Conservation (phyloP, 768 basidiomycete species). For the Rhodosporidiobolus sp. region DNA sequence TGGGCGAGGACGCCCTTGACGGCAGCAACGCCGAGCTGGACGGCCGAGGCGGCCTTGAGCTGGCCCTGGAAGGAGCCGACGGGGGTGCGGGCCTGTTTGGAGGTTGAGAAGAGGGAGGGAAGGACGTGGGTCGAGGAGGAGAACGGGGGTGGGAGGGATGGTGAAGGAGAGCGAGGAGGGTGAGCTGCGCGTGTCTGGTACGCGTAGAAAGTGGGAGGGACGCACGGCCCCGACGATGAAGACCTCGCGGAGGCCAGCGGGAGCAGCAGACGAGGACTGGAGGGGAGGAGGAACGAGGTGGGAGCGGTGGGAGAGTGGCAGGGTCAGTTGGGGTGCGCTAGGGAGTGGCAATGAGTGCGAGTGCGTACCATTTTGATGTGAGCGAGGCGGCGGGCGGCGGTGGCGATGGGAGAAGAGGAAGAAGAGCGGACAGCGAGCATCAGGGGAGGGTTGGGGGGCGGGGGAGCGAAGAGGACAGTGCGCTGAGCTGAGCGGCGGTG, state of each 20-base stretch:
- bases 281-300: background rate
- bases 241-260: conserved; percentile 31
- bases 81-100: conserved; percentile 64
- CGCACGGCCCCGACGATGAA: conserved; percentile 41
- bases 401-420: background rate
- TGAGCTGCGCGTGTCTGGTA: background rate
- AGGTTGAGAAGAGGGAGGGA: background rate
- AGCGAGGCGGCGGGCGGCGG: conserved; percentile 29
- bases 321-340: background rate
- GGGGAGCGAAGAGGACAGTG: background rate
- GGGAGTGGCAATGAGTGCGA: background rate
- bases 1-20: conserved; percentile 85
- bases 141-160: background rate
- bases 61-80: conserved; percentile 87
- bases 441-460: background rate
- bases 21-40: conserved; percentile 82
- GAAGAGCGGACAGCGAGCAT: background rate
- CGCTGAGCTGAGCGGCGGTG: background rate
- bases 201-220: background rate
- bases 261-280: conserved; percentile 28
- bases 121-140: background rate
- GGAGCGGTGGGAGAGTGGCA: background rate
- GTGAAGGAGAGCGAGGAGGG: background rate
- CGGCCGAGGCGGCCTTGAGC: conserved; percentile 81
- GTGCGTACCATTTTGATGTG: conserved; percentile 36